Evolutionary conservation across 1,139 yeast genomes (phyloP).

Genomic region (Candida glucosophila): DNA sequence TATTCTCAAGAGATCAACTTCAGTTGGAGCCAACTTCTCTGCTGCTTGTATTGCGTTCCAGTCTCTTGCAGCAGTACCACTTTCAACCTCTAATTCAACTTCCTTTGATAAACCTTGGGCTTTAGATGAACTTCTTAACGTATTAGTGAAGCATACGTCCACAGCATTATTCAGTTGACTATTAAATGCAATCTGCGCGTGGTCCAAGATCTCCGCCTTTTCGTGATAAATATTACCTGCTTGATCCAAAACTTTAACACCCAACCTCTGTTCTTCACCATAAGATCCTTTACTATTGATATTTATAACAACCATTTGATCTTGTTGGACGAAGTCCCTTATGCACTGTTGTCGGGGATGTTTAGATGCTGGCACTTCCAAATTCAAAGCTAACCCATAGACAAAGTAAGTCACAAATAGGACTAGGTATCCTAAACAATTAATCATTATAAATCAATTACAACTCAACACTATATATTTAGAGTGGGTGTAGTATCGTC

Average conservation of each 20-base stretch:
- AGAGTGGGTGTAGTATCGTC: too few species aligned
- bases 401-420: slow-evolving; percentile 9
- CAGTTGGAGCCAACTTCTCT: slow-evolving; percentile 88
- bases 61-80: slow-evolving; percentile 95
- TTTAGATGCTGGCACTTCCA: slow-evolving; percentile 30
- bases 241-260: slow-evolving; percentile 52
- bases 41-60: slow-evolving; percentile 93
- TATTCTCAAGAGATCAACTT: slow-evolving; percentile 76
- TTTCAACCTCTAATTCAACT: slow-evolving; percentile 84
- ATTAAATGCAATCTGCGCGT: slow-evolving; percentile 71
- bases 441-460: too few species aligned
- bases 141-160: slow-evolving; percentile 84
- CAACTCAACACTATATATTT: too few species aligned
- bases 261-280: slow-evolving; percentile 82
- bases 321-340: slow-evolving; percentile 80
- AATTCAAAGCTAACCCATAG: slow-evolving; percentile 23
- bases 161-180: slow-evolving; percentile 77
- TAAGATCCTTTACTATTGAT: slow-evolving; percentile 61
- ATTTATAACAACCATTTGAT: slow-evolving; percentile 78
- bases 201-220: slow-evolving; percentile 52
- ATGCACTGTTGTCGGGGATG: slow-evolving; percentile 51
- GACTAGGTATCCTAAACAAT: too few species aligned
- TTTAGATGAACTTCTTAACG: slow-evolving; percentile 29
- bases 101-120: slow-evolving; percentile 41
- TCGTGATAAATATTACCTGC: slow-evolving; percentile 66